A percentile compares a stretch with the other conserved stretches of the same genome.
Conservation (phyloP, 2,329 filamentous ascomycete genomes). For the Fusarium sp. region DNA sequence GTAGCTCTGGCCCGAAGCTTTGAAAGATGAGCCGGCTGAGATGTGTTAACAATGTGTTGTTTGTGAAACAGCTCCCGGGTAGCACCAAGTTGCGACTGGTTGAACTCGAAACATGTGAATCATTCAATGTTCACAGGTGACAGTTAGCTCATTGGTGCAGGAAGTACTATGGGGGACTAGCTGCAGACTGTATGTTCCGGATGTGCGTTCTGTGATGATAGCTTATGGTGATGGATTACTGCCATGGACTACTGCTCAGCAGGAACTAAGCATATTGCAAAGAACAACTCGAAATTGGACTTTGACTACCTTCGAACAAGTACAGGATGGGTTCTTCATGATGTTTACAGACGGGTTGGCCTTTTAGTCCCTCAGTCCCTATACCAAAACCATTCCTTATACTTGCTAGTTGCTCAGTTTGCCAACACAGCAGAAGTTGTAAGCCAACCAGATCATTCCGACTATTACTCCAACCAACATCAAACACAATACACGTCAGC, state of each 20-base stretch:
- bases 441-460: constrained; percentile 3
- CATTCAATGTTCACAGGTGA: constrained; percentile 7
- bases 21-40: not conserved
- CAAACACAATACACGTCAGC: constrained; percentile 14
- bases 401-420: not conserved
- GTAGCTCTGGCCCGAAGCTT: not conserved
- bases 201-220: too few relatives aligned
- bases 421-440: not conserved
- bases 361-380: not conserved
- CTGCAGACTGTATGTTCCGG: not conserved
- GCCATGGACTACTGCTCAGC: not conserved
- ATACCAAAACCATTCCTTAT: not conserved
- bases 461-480: not conserved
- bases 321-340: not conserved
- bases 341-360: not conserved
- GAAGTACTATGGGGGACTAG: not conserved
- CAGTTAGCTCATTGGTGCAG: constrained; percentile 1
- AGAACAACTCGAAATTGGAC: not conserved
- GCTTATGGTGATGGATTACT: not conserved
- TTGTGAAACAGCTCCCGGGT: constrained; percentile 36
- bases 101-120: constrained; percentile 16
- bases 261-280: not conserved
- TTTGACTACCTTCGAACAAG: not conserved
- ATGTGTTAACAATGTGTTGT: not conserved
- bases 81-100: constrained; percentile 34